These are phyloP conservation scores for Aspergillus pseudotamarii DNA, from an alignment of 2,329 filamentous ascomycete species.

Conservation along the genomic window DNA sequence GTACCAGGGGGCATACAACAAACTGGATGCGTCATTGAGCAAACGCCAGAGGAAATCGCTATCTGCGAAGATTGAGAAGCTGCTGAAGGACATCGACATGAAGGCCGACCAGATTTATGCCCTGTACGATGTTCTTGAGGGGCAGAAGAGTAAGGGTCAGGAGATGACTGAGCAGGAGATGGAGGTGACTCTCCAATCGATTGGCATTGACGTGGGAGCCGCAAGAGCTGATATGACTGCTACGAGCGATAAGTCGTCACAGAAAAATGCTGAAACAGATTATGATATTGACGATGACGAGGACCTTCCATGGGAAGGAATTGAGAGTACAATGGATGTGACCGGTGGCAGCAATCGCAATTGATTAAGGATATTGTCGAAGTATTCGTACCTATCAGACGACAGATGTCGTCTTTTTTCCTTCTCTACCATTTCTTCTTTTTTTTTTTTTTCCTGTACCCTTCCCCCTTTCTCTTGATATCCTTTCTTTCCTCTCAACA, in stretches of 20 bases:
- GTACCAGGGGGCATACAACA: slow-evolving; percentile 65
- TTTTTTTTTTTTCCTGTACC: background rate
- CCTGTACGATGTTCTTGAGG: slow-evolving; percentile 81
- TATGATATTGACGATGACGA: slow-evolving; percentile 38
- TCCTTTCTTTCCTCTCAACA: background rate
- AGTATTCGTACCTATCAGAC: background rate
- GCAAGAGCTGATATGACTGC: slow-evolving; percentile 29
- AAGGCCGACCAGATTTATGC: slow-evolving; percentile 81
- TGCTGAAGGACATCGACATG: slow-evolving; percentile 67
- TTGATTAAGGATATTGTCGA: background rate
- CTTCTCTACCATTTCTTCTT: background rate
- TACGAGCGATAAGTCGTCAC: slow-evolving; percentile 32
- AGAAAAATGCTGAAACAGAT: slow-evolving; percentile 22
- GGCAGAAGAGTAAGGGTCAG: slow-evolving; percentile 68
- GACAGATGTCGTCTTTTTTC: background rate
- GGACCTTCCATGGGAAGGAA: slow-evolving; percentile 48
- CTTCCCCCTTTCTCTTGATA: background rate
- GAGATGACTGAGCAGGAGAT: slow-evolving; percentile 65
- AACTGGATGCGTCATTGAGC: slow-evolving; percentile 67
- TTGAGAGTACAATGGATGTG: slow-evolving; percentile 45
- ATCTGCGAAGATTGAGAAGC: slow-evolving; percentile 61
- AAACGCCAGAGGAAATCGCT: slow-evolving; percentile 66
- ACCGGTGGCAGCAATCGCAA: slow-evolving; percentile 29
- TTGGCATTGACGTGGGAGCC: slow-evolving; percentile 38
- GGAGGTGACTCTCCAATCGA: slow-evolving; percentile 62